Percentiles rank a stretch among this genome's conserved stretches.
These are phyloP conservation scores for Aspergillus tamarii DNA, from an alignment of 2,329 filamentous ascomycete genomes.

Conservation along the genomic window DNA sequence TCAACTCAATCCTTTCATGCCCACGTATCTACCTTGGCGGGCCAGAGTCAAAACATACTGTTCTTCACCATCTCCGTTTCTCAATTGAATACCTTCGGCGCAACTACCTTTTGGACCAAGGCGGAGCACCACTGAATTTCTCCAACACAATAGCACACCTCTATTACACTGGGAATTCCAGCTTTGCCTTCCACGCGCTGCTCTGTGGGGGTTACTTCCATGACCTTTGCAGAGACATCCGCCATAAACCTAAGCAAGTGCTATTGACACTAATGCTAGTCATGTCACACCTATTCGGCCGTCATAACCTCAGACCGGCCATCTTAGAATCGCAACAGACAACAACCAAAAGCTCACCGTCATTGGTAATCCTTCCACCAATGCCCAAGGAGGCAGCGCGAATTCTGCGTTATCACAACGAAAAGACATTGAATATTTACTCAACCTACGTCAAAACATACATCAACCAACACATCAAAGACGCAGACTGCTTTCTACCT, in stretches of 20 bases:
- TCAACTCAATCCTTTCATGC: conserved; percentile 66
- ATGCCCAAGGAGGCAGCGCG: conserved; percentile 62
- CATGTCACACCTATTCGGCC: conserved; percentile 71
- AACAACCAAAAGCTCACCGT: conserved; percentile 61
- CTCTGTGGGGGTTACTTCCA: conserved; percentile 73
- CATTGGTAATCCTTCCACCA: conserved; percentile 65
- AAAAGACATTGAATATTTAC: conserved; percentile 67
- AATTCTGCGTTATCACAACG: conserved; percentile 65
- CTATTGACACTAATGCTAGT: conserved; percentile 68
- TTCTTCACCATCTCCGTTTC: conserved; percentile 77
- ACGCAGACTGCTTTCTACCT: conserved; percentile 49
- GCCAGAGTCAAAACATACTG: conserved; percentile 66
- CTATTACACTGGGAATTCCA: conserved; percentile 75
- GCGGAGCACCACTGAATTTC: conserved; percentile 71
- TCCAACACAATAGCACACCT: conserved; percentile 71
- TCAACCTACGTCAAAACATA: conserved; percentile 71
- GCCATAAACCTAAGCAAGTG: conserved; percentile 53
- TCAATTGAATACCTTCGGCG: conserved; percentile 78
- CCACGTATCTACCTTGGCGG: conserved; percentile 72
- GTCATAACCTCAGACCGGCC: conserved; percentile 50
- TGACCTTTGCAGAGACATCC: conserved; percentile 62
- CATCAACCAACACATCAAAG: conserved; percentile 63
- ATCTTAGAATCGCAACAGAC: conserved; percentile 43
- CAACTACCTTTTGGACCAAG: conserved; percentile 64
- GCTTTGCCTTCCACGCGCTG: conserved; percentile 76